Percentiles rank a stretch among this genome's conserved stretches.
phyloP scores from a whole-genome alignment of 345 rosid species.

The Raphanus sativus region DNA sequence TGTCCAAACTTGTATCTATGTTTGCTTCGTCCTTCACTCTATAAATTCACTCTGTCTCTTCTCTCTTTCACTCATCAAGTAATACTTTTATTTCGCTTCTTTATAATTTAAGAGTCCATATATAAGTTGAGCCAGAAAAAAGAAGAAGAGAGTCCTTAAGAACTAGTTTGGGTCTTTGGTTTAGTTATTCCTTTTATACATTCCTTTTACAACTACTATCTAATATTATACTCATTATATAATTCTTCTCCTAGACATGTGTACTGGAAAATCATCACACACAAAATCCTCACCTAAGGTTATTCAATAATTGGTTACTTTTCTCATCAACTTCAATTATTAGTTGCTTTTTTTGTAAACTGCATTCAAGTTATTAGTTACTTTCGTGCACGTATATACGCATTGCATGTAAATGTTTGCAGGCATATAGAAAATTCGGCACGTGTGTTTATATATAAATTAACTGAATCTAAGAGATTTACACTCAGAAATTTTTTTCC shows the following conservation, averaged over 20 bases:
- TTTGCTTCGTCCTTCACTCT: conserved; percentile 29
- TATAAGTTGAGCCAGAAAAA: conserved; percentile 18
- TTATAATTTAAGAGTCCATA: conserved; percentile 20
- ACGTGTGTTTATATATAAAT: not conserved
- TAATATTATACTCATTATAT: not conserved
- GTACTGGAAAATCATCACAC: conserved; percentile 65
- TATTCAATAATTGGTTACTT: conserved; percentile 12
- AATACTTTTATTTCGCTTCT: conserved; percentile 18
- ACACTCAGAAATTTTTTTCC: not conserved
- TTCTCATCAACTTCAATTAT: conserved; percentile 8
- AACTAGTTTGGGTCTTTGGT: conserved; percentile 4
- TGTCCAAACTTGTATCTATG: conserved; percentile 61
- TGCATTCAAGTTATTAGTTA: conserved; percentile 2
- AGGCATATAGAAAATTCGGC: not conserved
- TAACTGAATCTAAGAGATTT: not conserved
- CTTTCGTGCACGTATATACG: not conserved
- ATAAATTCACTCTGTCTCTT: conserved; percentile 46
- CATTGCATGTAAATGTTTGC: not conserved
- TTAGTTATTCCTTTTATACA: conserved; percentile 6
- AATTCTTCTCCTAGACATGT: conserved; percentile 23
- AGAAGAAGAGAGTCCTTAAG: not conserved
- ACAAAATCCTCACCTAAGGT: conserved; percentile 70
- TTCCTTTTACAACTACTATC: not conserved
- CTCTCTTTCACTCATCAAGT: conserved; percentile 20
- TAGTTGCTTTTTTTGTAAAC: not conserved